phyloP scores from a whole-genome alignment of 2,329 filamentous ascomycete species.

The Canariomyces notabilis region DNA sequence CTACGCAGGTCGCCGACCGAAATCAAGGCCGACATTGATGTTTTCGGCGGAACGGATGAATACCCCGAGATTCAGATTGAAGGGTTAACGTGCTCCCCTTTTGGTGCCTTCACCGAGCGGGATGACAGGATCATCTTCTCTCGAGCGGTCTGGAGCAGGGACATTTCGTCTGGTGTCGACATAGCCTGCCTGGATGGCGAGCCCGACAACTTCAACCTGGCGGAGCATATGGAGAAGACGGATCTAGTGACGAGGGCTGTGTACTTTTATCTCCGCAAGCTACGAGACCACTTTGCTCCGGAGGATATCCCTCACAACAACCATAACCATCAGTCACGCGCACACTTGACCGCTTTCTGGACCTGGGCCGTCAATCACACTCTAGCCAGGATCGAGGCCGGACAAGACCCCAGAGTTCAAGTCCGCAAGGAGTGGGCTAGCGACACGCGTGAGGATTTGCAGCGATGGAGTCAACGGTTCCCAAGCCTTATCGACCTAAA shows the following conservation, averaged over 20 bases:
- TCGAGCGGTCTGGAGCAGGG: background rate
- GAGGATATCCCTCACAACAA: background rate
- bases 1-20: background rate
- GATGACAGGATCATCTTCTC: background rate
- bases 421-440: too few species aligned
- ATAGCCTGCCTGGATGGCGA: background rate
- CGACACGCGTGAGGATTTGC: too few species aligned
- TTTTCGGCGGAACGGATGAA: constrained; percentile 4
- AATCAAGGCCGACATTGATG: constrained; percentile 7
- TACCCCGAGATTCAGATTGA: constrained; percentile 12
- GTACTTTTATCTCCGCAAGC: background rate
- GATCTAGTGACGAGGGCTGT: background rate
- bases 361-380: too few species aligned
- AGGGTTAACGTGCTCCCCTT: constrained; percentile 7
- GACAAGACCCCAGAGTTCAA: too few species aligned
- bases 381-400: background rate
- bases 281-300: background rate
- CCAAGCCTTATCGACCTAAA: background rate
- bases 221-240: background rate
- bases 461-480: too few species aligned
- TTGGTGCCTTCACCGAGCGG: constrained; percentile 10
- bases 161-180: background rate
- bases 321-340: too few species aligned
- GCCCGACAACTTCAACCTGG: background rate
- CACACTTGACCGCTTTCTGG: too few species aligned